phyloP scores from a whole-genome alignment of 1,139 yeast genomes.

The Taiozyma sp. region DNA sequence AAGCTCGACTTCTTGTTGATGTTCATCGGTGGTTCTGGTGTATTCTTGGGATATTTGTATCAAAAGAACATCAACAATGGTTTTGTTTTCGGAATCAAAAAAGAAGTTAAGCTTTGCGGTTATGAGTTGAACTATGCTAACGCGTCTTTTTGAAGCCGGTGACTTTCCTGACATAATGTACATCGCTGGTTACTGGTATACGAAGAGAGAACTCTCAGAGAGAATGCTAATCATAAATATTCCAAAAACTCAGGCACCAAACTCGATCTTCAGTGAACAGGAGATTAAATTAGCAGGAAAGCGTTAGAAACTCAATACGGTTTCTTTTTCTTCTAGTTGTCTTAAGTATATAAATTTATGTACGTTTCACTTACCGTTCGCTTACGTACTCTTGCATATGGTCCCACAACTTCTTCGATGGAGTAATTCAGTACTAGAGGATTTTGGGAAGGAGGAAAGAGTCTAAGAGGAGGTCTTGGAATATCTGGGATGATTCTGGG shows the following conservation, averaged over 20 bases:
- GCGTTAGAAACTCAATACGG: slow-evolving; percentile 25
- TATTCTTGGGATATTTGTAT: slow-evolving; percentile 30
- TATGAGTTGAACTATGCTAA: slow-evolving; percentile 27
- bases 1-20: slow-evolving; percentile 27
- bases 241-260: slow-evolving; percentile 17
- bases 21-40: slow-evolving; percentile 27
- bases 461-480: too few relatives aligned
- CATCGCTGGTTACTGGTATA: slow-evolving; percentile 25
- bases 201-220: slow-evolving; percentile 29
- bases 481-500: too few relatives aligned
- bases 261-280: slow-evolving; percentile 25
- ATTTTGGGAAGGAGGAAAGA: too few relatives aligned
- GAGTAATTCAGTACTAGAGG: too few relatives aligned
- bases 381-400: too few relatives aligned
- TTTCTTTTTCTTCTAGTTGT: too few relatives aligned
- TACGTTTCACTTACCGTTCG: too few relatives aligned
- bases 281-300: slow-evolving; percentile 44
- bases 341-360: too few relatives aligned
- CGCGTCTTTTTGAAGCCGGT: slow-evolving; percentile 28
- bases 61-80: slow-evolving; percentile 33
- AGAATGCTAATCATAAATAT: slow-evolving; percentile 32
- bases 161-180: slow-evolving; percentile 24
- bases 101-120: slow-evolving; percentile 36
- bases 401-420: too few relatives aligned
- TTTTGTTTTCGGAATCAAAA: slow-evolving; percentile 42